Percentiles rank a stretch among this genome's conserved stretches.
phyloP scores from a whole-genome alignment of 371 early-diverging fungal genomes.

The Nosema granulosis region DNA sequence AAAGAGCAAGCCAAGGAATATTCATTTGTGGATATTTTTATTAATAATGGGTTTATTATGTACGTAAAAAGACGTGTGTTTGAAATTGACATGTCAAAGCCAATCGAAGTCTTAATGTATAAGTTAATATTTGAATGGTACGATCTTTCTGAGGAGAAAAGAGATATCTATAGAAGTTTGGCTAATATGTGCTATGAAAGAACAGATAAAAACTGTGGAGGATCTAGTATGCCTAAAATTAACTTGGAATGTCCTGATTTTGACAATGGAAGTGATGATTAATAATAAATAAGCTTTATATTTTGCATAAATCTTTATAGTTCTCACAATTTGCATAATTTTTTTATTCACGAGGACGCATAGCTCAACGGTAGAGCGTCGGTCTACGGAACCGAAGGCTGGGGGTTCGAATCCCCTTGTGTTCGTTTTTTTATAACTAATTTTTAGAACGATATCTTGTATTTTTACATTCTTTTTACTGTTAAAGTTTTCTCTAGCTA shows the following conservation, averaged over 20 bases:
- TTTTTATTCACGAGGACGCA: slow-evolving; percentile 9
- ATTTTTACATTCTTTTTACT: background rate
- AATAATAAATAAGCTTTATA: too few species aligned
- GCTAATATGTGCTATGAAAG: background rate
- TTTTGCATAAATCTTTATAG: too few species aligned
- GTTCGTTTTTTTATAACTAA: slow-evolving; percentile 29
- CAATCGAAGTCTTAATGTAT: background rate
- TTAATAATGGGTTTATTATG: background rate
- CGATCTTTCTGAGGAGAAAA: slow-evolving; percentile 12
- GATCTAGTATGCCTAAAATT: too few species aligned
- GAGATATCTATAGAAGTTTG: slow-evolving; percentile 14
- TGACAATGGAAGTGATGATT: too few species aligned
- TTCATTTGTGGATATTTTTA: background rate
- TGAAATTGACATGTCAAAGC: background rate
- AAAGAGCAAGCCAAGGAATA: background rate
- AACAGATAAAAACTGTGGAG: too few species aligned
- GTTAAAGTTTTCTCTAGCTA: background rate
- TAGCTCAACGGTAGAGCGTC: slow-evolving; percentile 52
- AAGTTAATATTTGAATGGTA: slow-evolving; percentile 6
- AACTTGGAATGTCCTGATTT: too few species aligned
- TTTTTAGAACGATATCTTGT: too few species aligned
- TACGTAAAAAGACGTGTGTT: background rate
- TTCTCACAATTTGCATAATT: too few species aligned
- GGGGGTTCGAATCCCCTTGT: slow-evolving; percentile 50
- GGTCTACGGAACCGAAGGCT: slow-evolving; percentile 53